phyloP scores from a whole-genome alignment of 2,329 filamentous ascomycete species.

The Microdochium paspali region DNA sequence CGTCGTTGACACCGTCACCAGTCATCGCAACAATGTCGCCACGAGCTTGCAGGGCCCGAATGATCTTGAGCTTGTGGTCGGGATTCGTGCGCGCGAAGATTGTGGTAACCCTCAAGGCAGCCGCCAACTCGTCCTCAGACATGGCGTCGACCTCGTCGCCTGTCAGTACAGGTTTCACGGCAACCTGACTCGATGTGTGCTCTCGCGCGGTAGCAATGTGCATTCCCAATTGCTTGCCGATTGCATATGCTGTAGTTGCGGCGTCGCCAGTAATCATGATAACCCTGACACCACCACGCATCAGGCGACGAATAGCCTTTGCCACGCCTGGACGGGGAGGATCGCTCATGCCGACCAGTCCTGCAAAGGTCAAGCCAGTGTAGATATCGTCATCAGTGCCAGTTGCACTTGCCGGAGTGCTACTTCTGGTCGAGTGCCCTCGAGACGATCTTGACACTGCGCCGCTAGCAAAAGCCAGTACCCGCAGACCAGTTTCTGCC shows the following conservation, averaged over 20 bases:
- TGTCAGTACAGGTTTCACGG: slow-evolving; percentile 64
- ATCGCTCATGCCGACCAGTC: slow-evolving; percentile 94
- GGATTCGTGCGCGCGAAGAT: slow-evolving; percentile 96
- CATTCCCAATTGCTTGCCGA: slow-evolving; percentile 94
- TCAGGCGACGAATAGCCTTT: slow-evolving; percentile 77
- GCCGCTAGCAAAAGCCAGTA: slow-evolving; percentile 89
- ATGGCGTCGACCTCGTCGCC: slow-evolving; percentile 92
- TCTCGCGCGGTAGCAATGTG: slow-evolving; percentile 51
- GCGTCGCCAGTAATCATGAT: slow-evolving; percentile 99
- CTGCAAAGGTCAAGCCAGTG: slow-evolving; percentile 77
- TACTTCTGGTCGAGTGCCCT: slow-evolving; percentile 40
- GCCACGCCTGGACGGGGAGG: slow-evolving; percentile 86
- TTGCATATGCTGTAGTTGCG: slow-evolving; percentile 87
- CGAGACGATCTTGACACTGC: neutral
- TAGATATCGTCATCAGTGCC: slow-evolving; percentile 61
- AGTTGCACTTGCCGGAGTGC: slow-evolving; percentile 36
- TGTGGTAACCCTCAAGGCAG: slow-evolving; percentile 78
- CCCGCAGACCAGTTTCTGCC: slow-evolving; percentile 81
- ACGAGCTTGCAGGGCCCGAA: slow-evolving; percentile 79
- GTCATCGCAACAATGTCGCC: slow-evolving; percentile 99
- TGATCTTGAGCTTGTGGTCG: slow-evolving; percentile 97
- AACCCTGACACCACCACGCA: slow-evolving; percentile 90
- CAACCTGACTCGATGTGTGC: slow-evolving; percentile 43
- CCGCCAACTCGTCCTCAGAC: slow-evolving; percentile 74
- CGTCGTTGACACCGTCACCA: slow-evolving; percentile 95